Base-by-base conservation (phyloP, 129 eudicot genomes). In the Pseudognaphalium luteoalbum region DNA sequence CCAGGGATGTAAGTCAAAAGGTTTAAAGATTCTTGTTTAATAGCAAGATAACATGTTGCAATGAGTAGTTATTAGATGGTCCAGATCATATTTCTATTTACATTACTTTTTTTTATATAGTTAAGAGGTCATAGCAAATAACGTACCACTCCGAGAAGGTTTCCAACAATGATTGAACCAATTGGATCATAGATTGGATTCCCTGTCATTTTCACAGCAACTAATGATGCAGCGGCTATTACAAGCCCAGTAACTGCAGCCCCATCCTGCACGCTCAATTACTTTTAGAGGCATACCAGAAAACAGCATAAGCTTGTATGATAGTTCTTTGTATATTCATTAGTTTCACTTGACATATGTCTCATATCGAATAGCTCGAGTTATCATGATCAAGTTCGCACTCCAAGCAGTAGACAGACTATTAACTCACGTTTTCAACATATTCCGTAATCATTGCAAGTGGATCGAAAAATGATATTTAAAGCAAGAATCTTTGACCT, bases 151-250 rank as follows among this genome's bases (percentile, higher is more conserved):
- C 98, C 98, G 42, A 94, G 91, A 78, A 94, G 96, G 83, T 94
- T 94, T 75, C 98, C 98, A 62, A 94, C 97, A 73, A 94, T 77
- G 82, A 94, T 94, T 54, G 98, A 94, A 75, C 98, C 98, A 71
- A 94, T 84, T 28, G 97, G 97, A 84, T 93, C 98, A 82, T 93
- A 93, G 68, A 93, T 90, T 76, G 98, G 81, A 85, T 93, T 93
- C 67, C 98, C 98, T 17, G 98, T 93, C 71, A 79, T 16, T 68
- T 88, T 88, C 56, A 90, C 97, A 60, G 98, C 98, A 66, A 94
- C 89, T 84, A 94, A 74, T 37, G 98, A 94, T 69, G 97, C 97
- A 80, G 77, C 97, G 41, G 98, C 98, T 17, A 94, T 91, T 39
- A 70, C 79, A 81, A 94, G 98, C 20, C 98, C 97, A 54, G 97